Percentiles rank a stretch among this genome's conserved stretches.
Evolutionary conservation across 2,329 filamentous ascomycete species (phyloP).

Genomic region (Aspergillus latus): DNA sequence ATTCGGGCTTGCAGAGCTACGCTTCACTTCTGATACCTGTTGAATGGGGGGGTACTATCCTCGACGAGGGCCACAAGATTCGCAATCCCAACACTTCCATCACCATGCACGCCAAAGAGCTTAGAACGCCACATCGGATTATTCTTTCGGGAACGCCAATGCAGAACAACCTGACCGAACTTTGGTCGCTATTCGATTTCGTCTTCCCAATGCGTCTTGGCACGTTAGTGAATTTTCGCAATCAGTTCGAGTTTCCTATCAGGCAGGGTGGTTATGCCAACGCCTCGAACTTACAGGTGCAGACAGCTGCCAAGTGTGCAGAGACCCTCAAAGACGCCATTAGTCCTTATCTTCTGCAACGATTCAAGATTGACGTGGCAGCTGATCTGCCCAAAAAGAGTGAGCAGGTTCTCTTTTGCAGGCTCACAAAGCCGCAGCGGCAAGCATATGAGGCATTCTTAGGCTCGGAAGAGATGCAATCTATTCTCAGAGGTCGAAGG

Average conservation of each 20-base stretch:
- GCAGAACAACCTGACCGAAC: slow-evolving; percentile 91
- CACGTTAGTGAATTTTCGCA: slow-evolving; percentile 84
- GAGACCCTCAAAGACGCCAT: slow-evolving; percentile 93
- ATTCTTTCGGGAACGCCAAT: slow-evolving; percentile 96
- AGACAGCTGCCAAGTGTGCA: slow-evolving; percentile 91
- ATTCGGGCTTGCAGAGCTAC: slow-evolving; percentile 93
- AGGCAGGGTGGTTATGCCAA: slow-evolving; percentile 91
- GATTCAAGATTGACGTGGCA: slow-evolving; percentile 91
- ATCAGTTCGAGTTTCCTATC: slow-evolving; percentile 92
- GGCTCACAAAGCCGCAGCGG: slow-evolving; percentile 76
- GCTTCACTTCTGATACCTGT: slow-evolving; percentile 76
- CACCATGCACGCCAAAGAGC: slow-evolving; percentile 90
- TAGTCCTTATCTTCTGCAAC: slow-evolving; percentile 86
- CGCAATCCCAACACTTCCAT: slow-evolving; percentile 94
- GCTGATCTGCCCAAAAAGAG: slow-evolving; percentile 92
- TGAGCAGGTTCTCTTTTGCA: slow-evolving; percentile 94
- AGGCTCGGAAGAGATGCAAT: slow-evolving; percentile 77
- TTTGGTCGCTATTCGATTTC: slow-evolving; percentile 98
- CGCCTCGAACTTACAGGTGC: slow-evolving; percentile 87
- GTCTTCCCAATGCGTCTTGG: slow-evolving; percentile 95
- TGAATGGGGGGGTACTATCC: slow-evolving; percentile 88
- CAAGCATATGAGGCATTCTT: slow-evolving; percentile 80
- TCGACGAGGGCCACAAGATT: slow-evolving; percentile 98
- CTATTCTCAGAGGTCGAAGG: slow-evolving; percentile 71
- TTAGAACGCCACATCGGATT: slow-evolving; percentile 83